These are phyloP conservation scores for Capronia americana DNA, from an alignment of 2,329 filamentous ascomycete genomes.

Conservation along the genomic window DNA sequence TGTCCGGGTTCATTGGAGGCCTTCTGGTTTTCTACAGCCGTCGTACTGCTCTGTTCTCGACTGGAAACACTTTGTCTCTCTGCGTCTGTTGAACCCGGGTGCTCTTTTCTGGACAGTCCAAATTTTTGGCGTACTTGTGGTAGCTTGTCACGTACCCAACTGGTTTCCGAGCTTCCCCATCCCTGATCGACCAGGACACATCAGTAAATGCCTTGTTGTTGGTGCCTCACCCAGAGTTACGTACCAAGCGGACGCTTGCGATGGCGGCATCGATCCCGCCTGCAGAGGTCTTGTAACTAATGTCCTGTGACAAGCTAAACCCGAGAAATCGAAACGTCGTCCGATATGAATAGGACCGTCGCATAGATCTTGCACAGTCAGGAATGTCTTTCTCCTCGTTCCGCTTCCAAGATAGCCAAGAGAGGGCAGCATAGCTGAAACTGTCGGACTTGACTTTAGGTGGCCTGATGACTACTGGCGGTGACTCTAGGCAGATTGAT, in stretches of 20 bases:
- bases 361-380: conserved; percentile 23
- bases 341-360: conserved; percentile 17
- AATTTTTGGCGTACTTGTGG: conserved; percentile 19
- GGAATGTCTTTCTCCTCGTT: conserved; percentile 27
- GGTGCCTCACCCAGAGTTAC: background rate
- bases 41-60: conserved; percentile 19
- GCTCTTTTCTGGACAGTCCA: conserved; percentile 4
- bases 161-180: conserved; percentile 23
- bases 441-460: conserved; percentile 24
- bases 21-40: conserved; percentile 18
- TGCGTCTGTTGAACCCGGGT: conserved; percentile 3
- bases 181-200: conserved; percentile 9
- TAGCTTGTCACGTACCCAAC: conserved; percentile 16
- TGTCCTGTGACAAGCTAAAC: conserved; percentile 11
- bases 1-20: conserved; percentile 4
- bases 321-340: conserved; percentile 23
- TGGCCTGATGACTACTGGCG: conserved; percentile 25
- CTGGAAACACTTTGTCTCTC: conserved; percentile 7
- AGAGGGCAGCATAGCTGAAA: conserved; percentile 20
- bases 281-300: conserved; percentile 21
- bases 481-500: conserved; percentile 23
- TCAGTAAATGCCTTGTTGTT: conserved; percentile 7
- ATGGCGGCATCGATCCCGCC: conserved; percentile 19
- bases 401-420: conserved; percentile 21
- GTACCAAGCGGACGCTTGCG: conserved; percentile 15